Conservation (phyloP, 2,329 filamentous ascomycete species). For the Diaporthe vexans region DNA sequence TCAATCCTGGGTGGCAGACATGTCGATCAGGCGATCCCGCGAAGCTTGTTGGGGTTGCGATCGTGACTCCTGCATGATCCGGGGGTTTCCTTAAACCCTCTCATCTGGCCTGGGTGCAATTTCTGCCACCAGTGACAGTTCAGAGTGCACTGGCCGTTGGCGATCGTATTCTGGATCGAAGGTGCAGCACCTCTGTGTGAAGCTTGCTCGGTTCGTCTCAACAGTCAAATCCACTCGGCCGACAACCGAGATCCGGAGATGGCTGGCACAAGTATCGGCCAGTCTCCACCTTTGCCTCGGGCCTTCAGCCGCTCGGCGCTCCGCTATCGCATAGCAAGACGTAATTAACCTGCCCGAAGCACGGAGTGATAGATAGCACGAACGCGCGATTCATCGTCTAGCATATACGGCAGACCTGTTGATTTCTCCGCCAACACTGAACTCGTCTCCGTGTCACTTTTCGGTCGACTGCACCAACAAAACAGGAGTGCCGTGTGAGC, state of each 20-base stretch:
- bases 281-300: conserved; percentile 16
- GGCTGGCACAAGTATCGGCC: not conserved
- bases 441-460: not conserved
- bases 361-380: not conserved
- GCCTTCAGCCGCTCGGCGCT: conserved; percentile 12
- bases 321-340: conserved; percentile 35
- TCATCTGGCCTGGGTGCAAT: not conserved
- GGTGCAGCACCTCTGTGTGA: not conserved
- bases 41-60: conserved; percentile 20
- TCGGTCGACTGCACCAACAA: not conserved
- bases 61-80: not conserved
- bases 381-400: not conserved
- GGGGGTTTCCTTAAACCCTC: not conserved
- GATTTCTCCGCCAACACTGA: not conserved
- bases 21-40: conserved; percentile 15
- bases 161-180: not conserved
- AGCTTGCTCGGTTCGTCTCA: not conserved
- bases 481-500: too few relatives aligned
- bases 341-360: not conserved
- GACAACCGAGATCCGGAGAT: conserved; percentile 6
- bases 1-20: not conserved
- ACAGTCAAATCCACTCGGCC: not conserved
- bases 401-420: not conserved
- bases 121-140: not conserved
- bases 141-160: too few relatives aligned